Conservation (phyloP, 306 rosid genomes). For the Cucurbita moschata region DNA sequence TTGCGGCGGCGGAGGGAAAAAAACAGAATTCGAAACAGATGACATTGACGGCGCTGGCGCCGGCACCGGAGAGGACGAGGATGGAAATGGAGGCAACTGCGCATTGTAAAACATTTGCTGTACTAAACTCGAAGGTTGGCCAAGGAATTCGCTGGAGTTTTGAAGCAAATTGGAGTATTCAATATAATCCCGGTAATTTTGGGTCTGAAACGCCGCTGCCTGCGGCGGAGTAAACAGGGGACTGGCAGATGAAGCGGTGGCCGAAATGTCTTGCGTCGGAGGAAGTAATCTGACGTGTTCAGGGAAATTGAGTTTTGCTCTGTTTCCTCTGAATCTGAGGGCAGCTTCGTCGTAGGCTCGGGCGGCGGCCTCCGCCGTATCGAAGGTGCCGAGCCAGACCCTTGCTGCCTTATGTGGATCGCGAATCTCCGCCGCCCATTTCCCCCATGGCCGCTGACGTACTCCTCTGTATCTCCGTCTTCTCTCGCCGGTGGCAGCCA, state of each 20-base stretch:
- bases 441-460: conserved; percentile 94
- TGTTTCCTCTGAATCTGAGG: conserved; percentile 76
- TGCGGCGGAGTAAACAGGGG: not conserved
- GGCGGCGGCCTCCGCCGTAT: conserved; percentile 92
- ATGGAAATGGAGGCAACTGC: conserved; percentile 32
- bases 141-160: conserved; percentile 34
- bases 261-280: conserved; percentile 8
- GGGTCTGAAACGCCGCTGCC: conserved; percentile 3
- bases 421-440: conserved; percentile 96
- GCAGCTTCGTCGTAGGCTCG: conserved; percentile 93
- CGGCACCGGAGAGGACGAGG: conserved; percentile 13
- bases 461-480: conserved; percentile 82
- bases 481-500: conserved; percentile 25
- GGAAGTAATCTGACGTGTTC: conserved; percentile 48
- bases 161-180: conserved; percentile 63
- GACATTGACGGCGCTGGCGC: conserved; percentile 15
- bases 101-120: conserved; percentile 49
- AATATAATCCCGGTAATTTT: conserved; percentile 33
- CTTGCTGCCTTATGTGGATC: conserved; percentile 95
- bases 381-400: conserved; percentile 96
- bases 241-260: not conserved
- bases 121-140: conserved; percentile 27
- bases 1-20: conserved; percentile 27
- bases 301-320: conserved; percentile 89
- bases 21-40: conserved; percentile 32